phyloP scores from a whole-genome alignment of 1,139 yeast genomes.

The Suhomyces terraborum region DNA sequence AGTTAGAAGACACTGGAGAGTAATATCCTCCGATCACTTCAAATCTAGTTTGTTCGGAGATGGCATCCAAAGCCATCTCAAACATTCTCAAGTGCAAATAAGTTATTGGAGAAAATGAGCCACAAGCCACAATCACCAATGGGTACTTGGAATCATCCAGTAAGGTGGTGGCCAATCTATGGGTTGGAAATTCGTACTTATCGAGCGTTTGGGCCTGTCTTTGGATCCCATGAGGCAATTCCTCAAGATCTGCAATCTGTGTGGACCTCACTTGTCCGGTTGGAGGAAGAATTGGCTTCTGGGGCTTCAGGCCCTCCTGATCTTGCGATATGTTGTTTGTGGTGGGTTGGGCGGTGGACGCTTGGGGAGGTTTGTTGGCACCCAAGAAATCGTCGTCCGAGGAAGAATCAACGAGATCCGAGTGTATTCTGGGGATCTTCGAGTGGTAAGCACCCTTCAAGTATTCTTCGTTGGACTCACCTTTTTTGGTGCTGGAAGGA shows the following conservation, averaged over 20 bases:
- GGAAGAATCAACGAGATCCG: conserved; percentile 39
- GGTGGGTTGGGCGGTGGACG: background rate
- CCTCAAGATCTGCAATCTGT: conserved; percentile 92
- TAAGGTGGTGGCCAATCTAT: conserved; percentile 72
- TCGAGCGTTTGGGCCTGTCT: conserved; percentile 76
- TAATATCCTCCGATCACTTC: conserved; percentile 97
- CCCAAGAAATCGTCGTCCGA: conserved; percentile 32
- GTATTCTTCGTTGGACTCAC: conserved; percentile 15
- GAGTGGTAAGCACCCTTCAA: conserved; percentile 28
- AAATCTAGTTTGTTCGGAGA: conserved; percentile 86
- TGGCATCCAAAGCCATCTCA: conserved; percentile 97
- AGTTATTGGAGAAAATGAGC: conserved; percentile 94
- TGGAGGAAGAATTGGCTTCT: conserved; percentile 37
- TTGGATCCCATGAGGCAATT: conserved; percentile 90
- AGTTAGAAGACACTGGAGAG: conserved; percentile 95
- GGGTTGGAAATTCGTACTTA: conserved; percentile 80
- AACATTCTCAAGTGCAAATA: conserved; percentile 94
- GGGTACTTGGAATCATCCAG: conserved; percentile 82
- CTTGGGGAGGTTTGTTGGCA: background rate
- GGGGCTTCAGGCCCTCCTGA: background rate
- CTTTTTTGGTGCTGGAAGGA: conserved; percentile 30
- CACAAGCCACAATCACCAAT: conserved; percentile 93
- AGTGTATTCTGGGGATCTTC: conserved; percentile 46
- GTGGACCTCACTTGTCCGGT: conserved; percentile 56
- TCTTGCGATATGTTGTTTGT: background rate